Conservation (phyloP, 2,329 filamentous ascomycete genomes). For the Chrysoporthe austroafricana region DNA sequence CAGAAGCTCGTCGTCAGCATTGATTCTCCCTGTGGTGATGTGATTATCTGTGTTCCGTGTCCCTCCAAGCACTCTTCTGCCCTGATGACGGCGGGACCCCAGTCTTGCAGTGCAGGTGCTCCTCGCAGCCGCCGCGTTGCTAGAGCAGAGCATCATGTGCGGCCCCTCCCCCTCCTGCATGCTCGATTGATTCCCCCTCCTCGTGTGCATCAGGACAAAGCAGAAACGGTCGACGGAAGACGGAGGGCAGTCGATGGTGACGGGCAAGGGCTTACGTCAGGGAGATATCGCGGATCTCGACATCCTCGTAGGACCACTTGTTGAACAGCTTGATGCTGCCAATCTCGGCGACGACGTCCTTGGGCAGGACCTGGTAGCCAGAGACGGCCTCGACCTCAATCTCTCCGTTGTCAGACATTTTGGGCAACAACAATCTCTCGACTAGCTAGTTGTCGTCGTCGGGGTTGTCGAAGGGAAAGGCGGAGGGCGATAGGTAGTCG, state of each 20-base stretch:
- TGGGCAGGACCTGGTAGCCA: constrained; percentile 83
- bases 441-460: constrained; percentile 25
- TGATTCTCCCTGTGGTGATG: constrained; percentile 24
- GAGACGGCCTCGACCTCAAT: constrained; percentile 83
- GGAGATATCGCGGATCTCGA: constrained; percentile 99
- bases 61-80: background rate
- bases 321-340: constrained; percentile 96
- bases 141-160: background rate
- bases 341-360: constrained; percentile 88
- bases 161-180: constrained; percentile 5
- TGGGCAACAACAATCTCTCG: constrained; percentile 45
- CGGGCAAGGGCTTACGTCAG: constrained; percentile 78
- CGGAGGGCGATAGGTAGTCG: constrained; percentile 20
- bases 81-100: constrained; percentile 14
- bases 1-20: constrained; percentile 40
- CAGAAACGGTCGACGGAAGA: background rate
- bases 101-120: background rate
- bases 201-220: constrained; percentile 25
- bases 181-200: background rate
- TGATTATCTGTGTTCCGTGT: background rate
- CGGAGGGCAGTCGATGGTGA: background rate
- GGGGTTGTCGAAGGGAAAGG: constrained; percentile 20
- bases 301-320: constrained; percentile 97
- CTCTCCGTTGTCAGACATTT: constrained; percentile 94
- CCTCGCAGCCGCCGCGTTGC: background rate